Conservation (phyloP, 768 basidiomycete species). For the Psilocybe tampanensis region DNA sequence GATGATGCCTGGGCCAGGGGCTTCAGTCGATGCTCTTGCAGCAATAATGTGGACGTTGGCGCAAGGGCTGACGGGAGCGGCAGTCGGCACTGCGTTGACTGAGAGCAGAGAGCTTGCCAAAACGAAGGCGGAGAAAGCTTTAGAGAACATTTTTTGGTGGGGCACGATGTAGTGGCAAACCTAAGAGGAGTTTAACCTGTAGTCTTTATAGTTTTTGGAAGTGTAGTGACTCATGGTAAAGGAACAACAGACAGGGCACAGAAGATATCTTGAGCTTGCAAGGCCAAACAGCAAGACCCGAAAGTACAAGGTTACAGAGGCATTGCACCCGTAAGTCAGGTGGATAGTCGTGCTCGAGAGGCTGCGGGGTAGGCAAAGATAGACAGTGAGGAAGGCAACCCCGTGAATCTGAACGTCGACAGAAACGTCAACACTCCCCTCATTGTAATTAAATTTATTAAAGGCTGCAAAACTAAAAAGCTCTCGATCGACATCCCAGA, state of each 20-base stretch:
- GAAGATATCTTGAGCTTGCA: too few relatives aligned
- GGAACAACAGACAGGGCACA: too few relatives aligned
- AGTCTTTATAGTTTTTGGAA: background rate
- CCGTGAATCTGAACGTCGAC: background rate
- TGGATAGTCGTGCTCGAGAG: background rate
- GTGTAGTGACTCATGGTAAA: too few relatives aligned
- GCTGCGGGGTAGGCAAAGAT: background rate
- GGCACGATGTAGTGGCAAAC: too few relatives aligned
- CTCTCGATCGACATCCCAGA: too few relatives aligned
- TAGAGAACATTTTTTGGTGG: constrained; percentile 8
- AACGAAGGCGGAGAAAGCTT: constrained; percentile 8
- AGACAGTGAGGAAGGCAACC: background rate
- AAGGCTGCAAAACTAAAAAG: too few relatives aligned
- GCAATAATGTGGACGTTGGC: constrained; percentile 31
- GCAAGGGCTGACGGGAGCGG: constrained; percentile 25
- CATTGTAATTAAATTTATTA: too few relatives aligned
- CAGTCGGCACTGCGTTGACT: constrained; percentile 16
- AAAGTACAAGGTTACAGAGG: too few relatives aligned
- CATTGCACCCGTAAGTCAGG: background rate
- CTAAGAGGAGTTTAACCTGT: background rate
- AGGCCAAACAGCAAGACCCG: too few relatives aligned
- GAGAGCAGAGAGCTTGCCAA: constrained; percentile 5
- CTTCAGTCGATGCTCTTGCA: constrained; percentile 28
- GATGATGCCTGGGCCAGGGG: constrained; percentile 27
- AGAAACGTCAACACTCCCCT: too few relatives aligned